These are phyloP conservation scores for Emergomyces pasteurianus DNA, from an alignment of 2,329 filamentous ascomycete species.

Conservation along the genomic window DNA sequence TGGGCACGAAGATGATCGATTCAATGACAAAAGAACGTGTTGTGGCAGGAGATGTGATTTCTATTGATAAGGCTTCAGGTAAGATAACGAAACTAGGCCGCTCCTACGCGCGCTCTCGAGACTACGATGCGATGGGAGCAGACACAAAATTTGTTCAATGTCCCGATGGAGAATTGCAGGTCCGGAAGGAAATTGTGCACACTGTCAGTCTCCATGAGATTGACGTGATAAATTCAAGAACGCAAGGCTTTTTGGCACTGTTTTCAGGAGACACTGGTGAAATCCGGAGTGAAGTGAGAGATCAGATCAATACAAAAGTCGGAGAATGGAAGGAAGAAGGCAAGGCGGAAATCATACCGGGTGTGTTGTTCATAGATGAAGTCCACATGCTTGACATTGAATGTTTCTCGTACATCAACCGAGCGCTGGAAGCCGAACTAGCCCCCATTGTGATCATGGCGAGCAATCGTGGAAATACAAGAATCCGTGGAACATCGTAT, in stretches of 20 bases:
- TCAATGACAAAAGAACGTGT: constrained; percentile 99
- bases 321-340: constrained; percentile 99
- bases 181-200: constrained; percentile 92
- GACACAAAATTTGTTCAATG: constrained; percentile 98
- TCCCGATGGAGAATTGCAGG: constrained; percentile 93
- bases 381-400: constrained; percentile 99
- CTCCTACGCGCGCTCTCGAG: constrained; percentile 85
- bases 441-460: constrained; percentile 99
- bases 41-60: constrained; percentile 96
- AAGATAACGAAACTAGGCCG: constrained; percentile 96
- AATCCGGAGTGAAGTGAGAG: constrained; percentile 90
- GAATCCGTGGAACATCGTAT: constrained; percentile 88
- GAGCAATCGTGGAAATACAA: constrained; percentile 83
- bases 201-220: constrained; percentile 97
- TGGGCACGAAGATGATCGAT: constrained; percentile 99
- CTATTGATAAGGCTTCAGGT: constrained; percentile 94
- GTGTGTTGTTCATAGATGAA: constrained; percentile 96
- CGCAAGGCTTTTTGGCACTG: constrained; percentile 93
- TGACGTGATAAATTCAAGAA: constrained; percentile 96
- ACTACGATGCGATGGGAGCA: constrained; percentile 98
- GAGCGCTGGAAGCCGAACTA: constrained; percentile 85
- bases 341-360: constrained; percentile 95
- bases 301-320: constrained; percentile 98
- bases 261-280: constrained; percentile 98
- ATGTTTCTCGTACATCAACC: constrained; percentile 97